Conservation (phyloP, 1,284 basidiomycete genomes). For the Tylopilus sp. region DNA sequence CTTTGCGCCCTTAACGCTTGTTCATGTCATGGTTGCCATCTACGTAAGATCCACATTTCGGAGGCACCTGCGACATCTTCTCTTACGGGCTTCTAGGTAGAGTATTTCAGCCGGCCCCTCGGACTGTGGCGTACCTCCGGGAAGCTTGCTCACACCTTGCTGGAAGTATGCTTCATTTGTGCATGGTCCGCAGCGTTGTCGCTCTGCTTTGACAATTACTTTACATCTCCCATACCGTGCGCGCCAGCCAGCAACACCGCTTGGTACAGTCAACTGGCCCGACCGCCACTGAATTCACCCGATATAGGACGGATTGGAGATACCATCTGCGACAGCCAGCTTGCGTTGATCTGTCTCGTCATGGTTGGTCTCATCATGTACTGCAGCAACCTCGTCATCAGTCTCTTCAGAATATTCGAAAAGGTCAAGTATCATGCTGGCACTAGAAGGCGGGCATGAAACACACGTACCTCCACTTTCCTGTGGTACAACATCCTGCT, state of each 20-base stretch:
- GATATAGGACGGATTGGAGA: slow-evolving; percentile 44
- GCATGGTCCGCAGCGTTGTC: slow-evolving; percentile 89
- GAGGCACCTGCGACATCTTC: background rate
- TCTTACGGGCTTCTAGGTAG: slow-evolving; percentile 50
- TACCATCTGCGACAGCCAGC: slow-evolving; percentile 64
- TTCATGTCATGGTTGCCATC: slow-evolving; percentile 82
- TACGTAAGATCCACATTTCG: slow-evolving; percentile 51
- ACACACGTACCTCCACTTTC: background rate
- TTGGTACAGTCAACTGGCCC: slow-evolving; percentile 68
- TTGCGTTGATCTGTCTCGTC: slow-evolving; percentile 72
- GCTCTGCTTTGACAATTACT: slow-evolving; percentile 87
- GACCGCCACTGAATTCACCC: slow-evolving; percentile 41
- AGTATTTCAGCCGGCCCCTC: slow-evolving; percentile 88
- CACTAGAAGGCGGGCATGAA: slow-evolving; percentile 19
- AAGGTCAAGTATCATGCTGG: slow-evolving; percentile 68
- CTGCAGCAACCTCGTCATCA: slow-evolving; percentile 77
- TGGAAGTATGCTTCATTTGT: slow-evolving; percentile 86
- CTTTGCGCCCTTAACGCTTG: slow-evolving; percentile 78
- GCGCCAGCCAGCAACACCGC: slow-evolving; percentile 51
- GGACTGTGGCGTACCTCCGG: slow-evolving; percentile 85
- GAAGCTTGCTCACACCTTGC: slow-evolving; percentile 76
- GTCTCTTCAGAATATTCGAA: slow-evolving; percentile 83
- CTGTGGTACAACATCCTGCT: background rate
- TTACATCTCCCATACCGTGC: slow-evolving; percentile 82
- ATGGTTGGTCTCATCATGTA: slow-evolving; percentile 73